Percentiles rank a stretch among this genome's conserved stretches.
phyloP scores from a whole-genome alignment of 805 yeast genomes.

The Schizosaccharomyces japonicus region DNA sequence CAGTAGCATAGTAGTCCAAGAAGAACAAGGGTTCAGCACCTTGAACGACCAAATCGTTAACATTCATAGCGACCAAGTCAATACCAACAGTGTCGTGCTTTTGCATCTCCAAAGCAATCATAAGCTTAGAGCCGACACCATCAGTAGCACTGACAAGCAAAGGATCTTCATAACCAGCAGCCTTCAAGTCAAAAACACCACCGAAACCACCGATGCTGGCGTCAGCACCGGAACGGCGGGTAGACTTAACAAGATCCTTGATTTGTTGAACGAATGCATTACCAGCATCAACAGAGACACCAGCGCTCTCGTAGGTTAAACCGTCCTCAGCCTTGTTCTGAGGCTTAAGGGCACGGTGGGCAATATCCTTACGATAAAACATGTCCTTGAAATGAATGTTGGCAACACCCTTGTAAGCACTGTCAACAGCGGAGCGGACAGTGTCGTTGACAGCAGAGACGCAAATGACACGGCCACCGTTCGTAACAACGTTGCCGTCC shows the following conservation, averaged over 20 bases:
- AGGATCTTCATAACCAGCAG: slow-evolving; percentile 60
- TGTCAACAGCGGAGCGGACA: slow-evolving; percentile 56
- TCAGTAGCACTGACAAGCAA: slow-evolving; percentile 91
- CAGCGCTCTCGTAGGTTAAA: slow-evolving; percentile 82
- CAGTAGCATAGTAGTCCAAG: slow-evolving; percentile 90
- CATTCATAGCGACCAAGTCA: slow-evolving; percentile 97
- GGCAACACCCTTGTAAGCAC: slow-evolving; percentile 68
- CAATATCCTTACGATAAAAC: slow-evolving; percentile 80
- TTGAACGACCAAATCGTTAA: slow-evolving; percentile 89
- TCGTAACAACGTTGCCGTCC: slow-evolving; percentile 44
- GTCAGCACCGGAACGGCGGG: slow-evolving; percentile 88
- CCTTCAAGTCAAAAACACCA: slow-evolving; percentile 73
- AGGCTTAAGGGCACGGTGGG: slow-evolving; percentile 77
- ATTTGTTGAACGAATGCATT: slow-evolving; percentile 72
- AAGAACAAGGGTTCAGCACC: slow-evolving; percentile 96
- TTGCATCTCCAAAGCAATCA: slow-evolving; percentile 72
- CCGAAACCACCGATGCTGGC: slow-evolving; percentile 98
- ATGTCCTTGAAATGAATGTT: slow-evolving; percentile 47
- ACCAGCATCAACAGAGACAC: slow-evolving; percentile 94
- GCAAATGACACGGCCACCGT: slow-evolving; percentile 95
- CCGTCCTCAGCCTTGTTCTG: slow-evolving; percentile 9
- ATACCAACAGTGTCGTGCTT: slow-evolving; percentile 96
- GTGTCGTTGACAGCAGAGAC: slow-evolving; percentile 64
- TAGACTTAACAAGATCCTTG: slow-evolving; percentile 72
- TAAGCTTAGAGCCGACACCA: slow-evolving; percentile 93